Percentiles rank a stretch among this genome's conserved stretches.
phyloP scores from a whole-genome alignment of 495 filamentous ascomycete species.

The Stereocaulon alpinum region DNA sequence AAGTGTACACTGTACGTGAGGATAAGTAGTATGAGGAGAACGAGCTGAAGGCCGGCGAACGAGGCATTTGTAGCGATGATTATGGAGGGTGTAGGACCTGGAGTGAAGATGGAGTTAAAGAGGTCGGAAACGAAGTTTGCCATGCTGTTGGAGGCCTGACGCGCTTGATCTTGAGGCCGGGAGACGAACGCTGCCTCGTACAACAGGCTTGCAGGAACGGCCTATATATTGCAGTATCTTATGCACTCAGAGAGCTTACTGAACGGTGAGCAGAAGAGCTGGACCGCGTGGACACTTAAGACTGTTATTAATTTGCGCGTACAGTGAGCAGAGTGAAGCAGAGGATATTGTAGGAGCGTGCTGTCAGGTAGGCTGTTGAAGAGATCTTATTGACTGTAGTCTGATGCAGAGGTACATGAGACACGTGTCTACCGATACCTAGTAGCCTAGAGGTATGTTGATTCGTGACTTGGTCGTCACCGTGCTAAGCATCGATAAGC shows the following conservation, averaged over 20 bases:
- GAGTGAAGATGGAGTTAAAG: conserved; percentile 85
- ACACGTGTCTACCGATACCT: conserved; percentile 10
- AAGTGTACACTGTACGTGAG: conserved; percentile 87
- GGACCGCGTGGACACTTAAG: background rate
- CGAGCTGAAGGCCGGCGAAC: conserved; percentile 72
- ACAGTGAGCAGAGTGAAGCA: background rate
- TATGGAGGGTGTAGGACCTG: conserved; percentile 78
- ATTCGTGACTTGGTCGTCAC: conserved; percentile 9
- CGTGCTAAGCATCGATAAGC: conserved; percentile 7
- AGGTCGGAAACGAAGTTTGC: conserved; percentile 70
- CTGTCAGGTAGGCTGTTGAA: background rate
- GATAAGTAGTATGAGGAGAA: conserved; percentile 65
- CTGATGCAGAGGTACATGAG: conserved; percentile 1
- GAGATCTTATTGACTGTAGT: background rate
- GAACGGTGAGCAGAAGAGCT: background rate
- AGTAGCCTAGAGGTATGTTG: conserved; percentile 9
- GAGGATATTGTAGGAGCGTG: background rate
- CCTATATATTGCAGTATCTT: background rate
- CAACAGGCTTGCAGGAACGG: background rate
- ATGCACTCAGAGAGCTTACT: background rate
- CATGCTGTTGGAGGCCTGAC: conserved; percentile 41
- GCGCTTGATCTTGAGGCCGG: background rate
- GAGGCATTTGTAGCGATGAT: conserved; percentile 82
- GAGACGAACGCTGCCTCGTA: background rate
- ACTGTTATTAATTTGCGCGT: background rate